Base-by-base conservation (phyloP, 345 rosid genomes). In the Physaria fendleri region DNA sequence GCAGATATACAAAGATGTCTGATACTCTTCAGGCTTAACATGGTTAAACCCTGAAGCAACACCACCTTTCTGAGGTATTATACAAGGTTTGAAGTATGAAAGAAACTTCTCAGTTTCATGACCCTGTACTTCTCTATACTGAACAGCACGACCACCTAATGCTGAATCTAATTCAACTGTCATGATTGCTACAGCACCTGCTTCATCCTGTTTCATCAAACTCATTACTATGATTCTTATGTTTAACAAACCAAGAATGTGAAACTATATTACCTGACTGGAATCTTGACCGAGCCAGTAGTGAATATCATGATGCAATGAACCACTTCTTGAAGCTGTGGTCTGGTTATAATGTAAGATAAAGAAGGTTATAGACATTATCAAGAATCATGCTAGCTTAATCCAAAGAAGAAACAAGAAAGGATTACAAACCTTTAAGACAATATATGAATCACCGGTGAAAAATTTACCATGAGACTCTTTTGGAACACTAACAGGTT, bases 131-230 rank as follows among this genome's bases (percentile, higher is more conserved):
- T 94, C 99, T 73, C 97, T 88, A 76, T 90, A 94, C 66, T 94
- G 99, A 55, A 94, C 96, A 39, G 96, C 99, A 66, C 95, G 96
- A 27, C 99, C 99, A 61, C 99, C 99, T 57, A 94, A 95, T n/a
- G 95, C 90, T 46, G 99, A 96, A 84, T 94, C 99, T 39, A 94
- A 77, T 63, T 94, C 99, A 66, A 94, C 90, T 47, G 97, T 90
- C 81, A 79, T 87, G 62, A 87, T 59, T 43, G 95, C 95, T 49
- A 93, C 96, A 43, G 79, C 65, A 75, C 97, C 97, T 42, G 95
- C 95, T 82, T 94, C 97, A 62, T 94, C 97, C 97, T 93, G 78
- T 67, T 59, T 49, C 65, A 77, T 40, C 61, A 56, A n/a, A 74
- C 34, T 51, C 42, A 45, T n/a, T 27, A 55, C 53, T 62, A 56